Evolutionary conservation across 768 basidiomycete species (phyloP), one percentile per base, ranked within the genome.

Genomic region (Hygrophorus russula): DNA sequence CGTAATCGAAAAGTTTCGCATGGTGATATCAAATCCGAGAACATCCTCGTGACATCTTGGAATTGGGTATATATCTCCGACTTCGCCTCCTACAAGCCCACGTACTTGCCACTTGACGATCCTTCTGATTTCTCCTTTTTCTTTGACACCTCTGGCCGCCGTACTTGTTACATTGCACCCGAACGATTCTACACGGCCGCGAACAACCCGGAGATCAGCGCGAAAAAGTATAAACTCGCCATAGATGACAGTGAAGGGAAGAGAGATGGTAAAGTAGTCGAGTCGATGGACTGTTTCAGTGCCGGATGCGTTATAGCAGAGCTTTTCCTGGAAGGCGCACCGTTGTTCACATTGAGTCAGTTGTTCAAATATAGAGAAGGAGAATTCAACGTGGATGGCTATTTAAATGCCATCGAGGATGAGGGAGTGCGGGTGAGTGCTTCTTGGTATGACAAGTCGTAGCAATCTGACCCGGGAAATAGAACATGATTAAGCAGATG

Each of bases 51-150:
- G 39, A 92, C 93, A 0, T 92, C 94, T 0, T 93, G 90, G 73
- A 93, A 97, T 55, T 90, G 89, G 80, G 74, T 96, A 9, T 91
- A 92, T 55, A 69, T 99, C 40, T 87, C 93, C 33, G 96, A 98
- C 64, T 98, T 98, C 59, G 88, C 93, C 0, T 75, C 81, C 0
- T 93, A 88, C 74, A 99, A 99, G 59, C 96, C 93, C 0, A 93
- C 91, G 2, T 88, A 80, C 59, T 76, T 99, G 9, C 96, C 96
- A 0, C 73, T 97, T 35, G 91, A 99, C 56, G 93, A 98, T 57
- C 96, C 96, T 3, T 80, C 93, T 6, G 92, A 94, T 63, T 99
- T 97, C 61, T 93, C 92, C 3, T 96, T 92, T 68, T 99, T 82
- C 70, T 98, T 93, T 61, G 96, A 99, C 61, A 91, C 90, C 3